Conservation (phyloP, 441 rosid species). For the Metrosideros polymorpha region DNA sequence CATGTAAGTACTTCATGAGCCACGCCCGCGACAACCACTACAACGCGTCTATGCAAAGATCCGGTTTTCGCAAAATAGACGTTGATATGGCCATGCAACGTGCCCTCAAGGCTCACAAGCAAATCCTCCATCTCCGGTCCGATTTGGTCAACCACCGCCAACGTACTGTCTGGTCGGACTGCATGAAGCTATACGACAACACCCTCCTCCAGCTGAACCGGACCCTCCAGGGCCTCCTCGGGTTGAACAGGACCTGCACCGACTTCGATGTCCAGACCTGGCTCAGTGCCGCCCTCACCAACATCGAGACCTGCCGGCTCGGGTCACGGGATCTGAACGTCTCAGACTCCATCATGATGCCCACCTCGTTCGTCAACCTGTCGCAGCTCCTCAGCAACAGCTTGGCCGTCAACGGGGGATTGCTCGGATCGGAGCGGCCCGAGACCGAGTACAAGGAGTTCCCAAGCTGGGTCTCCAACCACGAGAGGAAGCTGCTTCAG, state of each 20-base stretch:
- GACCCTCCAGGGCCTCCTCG: constrained; percentile 27
- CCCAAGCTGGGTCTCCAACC: neutral
- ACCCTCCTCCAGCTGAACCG: constrained; percentile 52
- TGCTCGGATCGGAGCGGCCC: neutral
- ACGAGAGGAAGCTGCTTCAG: constrained; percentile 3
- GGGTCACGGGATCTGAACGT: neutral
- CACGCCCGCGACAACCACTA: constrained; percentile 6
- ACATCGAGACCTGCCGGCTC: constrained; percentile 2
- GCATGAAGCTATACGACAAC: constrained; percentile 42
- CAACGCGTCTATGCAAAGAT: constrained; percentile 19
- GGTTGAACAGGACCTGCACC: constrained; percentile 17
- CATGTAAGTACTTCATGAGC: constrained; percentile 40
- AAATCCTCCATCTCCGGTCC: constrained; percentile 12
- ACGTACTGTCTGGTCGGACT: constrained; percentile 44
- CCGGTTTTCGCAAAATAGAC: constrained; percentile 40
- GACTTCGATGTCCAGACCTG: constrained; percentile 8
- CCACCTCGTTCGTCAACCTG: neutral
- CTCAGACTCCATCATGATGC: neutral
- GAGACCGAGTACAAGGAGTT: neutral
- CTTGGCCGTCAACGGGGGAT: neutral
- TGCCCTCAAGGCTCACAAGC: constrained; percentile 23
- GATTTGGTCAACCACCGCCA: constrained; percentile 22
- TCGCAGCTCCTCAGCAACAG: constrained; percentile 2
- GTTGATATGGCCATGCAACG: constrained; percentile 35
- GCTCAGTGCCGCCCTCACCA: constrained; percentile 6